Conservation (phyloP, 805 yeast species). For the Zygosaccharomyces siamensis region DNA sequence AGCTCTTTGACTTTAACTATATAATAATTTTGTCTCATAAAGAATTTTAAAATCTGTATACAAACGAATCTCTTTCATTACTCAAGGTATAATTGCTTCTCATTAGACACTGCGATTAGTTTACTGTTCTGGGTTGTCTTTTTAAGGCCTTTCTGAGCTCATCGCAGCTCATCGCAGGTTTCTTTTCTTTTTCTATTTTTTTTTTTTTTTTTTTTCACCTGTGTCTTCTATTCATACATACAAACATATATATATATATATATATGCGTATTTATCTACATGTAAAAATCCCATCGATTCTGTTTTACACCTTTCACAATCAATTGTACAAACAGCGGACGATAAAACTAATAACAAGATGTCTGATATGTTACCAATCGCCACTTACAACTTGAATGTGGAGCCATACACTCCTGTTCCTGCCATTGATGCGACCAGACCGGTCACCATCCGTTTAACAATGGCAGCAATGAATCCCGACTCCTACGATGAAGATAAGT, state of each 20-base stretch:
- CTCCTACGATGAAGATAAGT: slow-evolving; percentile 66
- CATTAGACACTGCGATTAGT: not conserved
- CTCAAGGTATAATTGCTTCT: slow-evolving; percentile 5
- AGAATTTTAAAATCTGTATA: slow-evolving; percentile 11
- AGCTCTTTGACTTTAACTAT: slow-evolving; percentile 23
- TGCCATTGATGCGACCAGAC: slow-evolving; percentile 80
- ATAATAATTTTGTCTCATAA: slow-evolving; percentile 8
- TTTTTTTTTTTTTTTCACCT: slow-evolving; percentile 1
- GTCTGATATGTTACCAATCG: slow-evolving; percentile 76
- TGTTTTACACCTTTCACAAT: slow-evolving; percentile 9
- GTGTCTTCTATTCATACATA: not conserved
- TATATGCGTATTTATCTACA: not conserved
- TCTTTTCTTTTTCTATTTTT: not conserved
- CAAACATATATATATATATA: too few species aligned
- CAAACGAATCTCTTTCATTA: slow-evolving; percentile 15
- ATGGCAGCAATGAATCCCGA: slow-evolving; percentile 95
- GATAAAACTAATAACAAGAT: slow-evolving; percentile 32
- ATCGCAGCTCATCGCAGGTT: slow-evolving; percentile 5
- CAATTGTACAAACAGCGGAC: not conserved
- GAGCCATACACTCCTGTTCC: slow-evolving; percentile 84
- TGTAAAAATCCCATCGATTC: slow-evolving; percentile 6
- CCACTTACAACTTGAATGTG: slow-evolving; percentile 80
- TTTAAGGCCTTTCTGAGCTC: not conserved
- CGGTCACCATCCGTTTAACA: slow-evolving; percentile 85
- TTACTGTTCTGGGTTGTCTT: not conserved